Conservation (phyloP, 2,329 filamentous ascomycete species). For the Seiridium cupressi region DNA sequence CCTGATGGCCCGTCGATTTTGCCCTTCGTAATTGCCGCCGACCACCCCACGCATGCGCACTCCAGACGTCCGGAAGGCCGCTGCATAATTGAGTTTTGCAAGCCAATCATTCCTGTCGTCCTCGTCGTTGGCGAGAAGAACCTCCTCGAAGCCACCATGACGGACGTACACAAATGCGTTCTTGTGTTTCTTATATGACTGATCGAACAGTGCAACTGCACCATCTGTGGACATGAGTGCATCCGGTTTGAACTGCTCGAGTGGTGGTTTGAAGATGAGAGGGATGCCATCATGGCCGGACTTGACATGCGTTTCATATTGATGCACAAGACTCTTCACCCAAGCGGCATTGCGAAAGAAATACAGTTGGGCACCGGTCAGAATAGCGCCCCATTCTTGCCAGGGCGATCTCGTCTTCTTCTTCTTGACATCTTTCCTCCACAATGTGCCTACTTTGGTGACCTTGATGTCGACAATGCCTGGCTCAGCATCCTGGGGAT, state of each 20-base stretch:
- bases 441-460: slow-evolving; percentile 90
- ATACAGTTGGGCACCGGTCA: slow-evolving; percentile 96
- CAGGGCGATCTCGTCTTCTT: slow-evolving; percentile 93
- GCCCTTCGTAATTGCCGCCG: slow-evolving; percentile 81
- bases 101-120: slow-evolving; percentile 96
- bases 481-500: slow-evolving; percentile 82
- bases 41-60: slow-evolving; percentile 87
- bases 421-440: slow-evolving; percentile 92
- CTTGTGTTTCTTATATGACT: slow-evolving; percentile 91
- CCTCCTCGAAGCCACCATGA: slow-evolving; percentile 83
- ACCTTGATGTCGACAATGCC: slow-evolving; percentile 97
- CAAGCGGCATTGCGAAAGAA: slow-evolving; percentile 92
- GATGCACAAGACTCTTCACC: slow-evolving; percentile 87
- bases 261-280: slow-evolving; percentile 84
- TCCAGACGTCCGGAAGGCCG: slow-evolving; percentile 87
- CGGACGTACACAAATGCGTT: slow-evolving; percentile 90
- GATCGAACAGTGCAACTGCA: slow-evolving; percentile 83
- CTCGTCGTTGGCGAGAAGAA: slow-evolving; percentile 87
- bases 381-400: slow-evolving; percentile 97
- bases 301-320: slow-evolving; percentile 80
- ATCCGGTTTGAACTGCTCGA: slow-evolving; percentile 92
- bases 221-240: slow-evolving; percentile 90
- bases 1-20: slow-evolving; percentile 69
- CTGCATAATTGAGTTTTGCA: slow-evolving; percentile 92
- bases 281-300: slow-evolving; percentile 73